These are phyloP conservation scores for Chrysoporthe deuterocubensis DNA, from an alignment of 2,329 filamentous ascomycete species.

Conservation along the genomic window DNA sequence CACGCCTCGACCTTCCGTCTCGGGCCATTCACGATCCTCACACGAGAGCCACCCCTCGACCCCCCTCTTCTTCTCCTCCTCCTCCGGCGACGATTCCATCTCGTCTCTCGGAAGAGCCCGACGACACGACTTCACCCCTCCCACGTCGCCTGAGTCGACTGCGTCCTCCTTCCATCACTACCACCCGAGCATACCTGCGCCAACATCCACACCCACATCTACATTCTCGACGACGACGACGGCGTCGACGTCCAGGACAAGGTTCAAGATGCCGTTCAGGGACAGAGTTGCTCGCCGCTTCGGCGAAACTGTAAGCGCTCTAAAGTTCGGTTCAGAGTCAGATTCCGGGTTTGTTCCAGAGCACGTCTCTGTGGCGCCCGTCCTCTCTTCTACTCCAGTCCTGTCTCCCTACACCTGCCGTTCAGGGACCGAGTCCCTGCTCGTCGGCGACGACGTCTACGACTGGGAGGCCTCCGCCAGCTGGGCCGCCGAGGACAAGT, in stretches of 20 bases:
- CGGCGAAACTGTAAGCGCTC: constrained; percentile 48
- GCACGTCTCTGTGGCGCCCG: constrained; percentile 13
- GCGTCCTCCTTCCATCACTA: constrained; percentile 1
- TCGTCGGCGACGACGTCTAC: not conserved
- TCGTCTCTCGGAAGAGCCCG: not conserved
- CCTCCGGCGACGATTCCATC: not conserved
- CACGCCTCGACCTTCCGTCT: not conserved
- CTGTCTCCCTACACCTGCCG: not conserved
- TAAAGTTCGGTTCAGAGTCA: constrained; percentile 17
- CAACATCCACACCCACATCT: not conserved
- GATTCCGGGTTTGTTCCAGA: constrained; percentile 29
- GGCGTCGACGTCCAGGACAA: not conserved
- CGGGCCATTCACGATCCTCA: not conserved
- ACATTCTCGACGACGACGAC: not conserved
- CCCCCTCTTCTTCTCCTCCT: not conserved
- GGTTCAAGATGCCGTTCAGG: constrained; percentile 37
- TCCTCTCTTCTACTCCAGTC: constrained; percentile 16
- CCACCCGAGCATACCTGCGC: not conserved
- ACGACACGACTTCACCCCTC: constrained; percentile 2
- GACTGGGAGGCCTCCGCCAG: not conserved
- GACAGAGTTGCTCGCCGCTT: constrained; percentile 50
- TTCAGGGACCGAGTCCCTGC: not conserved
- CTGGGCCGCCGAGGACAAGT: not conserved
- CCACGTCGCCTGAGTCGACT: not conserved
- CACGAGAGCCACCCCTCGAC: not conserved